Percentiles rank a stretch among this genome's conserved stretches.
phyloP scores from a whole-genome alignment of 305 asterid genomes.

The Caryopteris hybrid region DNA sequence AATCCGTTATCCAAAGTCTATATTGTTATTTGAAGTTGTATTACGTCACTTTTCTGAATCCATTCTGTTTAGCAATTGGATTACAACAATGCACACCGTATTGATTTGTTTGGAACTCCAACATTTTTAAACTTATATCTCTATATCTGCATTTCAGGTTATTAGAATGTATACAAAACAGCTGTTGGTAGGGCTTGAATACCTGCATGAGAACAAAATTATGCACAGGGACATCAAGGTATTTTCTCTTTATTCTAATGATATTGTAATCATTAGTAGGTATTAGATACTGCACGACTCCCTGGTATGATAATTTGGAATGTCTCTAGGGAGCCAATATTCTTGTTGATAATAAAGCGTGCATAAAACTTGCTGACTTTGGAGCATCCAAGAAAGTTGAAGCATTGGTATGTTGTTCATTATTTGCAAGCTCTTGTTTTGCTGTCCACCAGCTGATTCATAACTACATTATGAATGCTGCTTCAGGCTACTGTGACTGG shows the following conservation, averaged over 20 bases:
- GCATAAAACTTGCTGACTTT: slow-evolving; percentile 95
- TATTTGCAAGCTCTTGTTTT: neutral
- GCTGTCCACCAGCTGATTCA: slow-evolving; percentile 8
- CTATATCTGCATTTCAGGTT: slow-evolving; percentile 51
- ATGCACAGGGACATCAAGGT: slow-evolving; percentile 99
- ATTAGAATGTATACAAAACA: slow-evolving; percentile 90
- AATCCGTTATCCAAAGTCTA: neutral
- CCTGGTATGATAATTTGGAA: slow-evolving; percentile 7
- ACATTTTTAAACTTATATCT: neutral
- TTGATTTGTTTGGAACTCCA: neutral
- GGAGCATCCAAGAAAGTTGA: slow-evolving; percentile 98
- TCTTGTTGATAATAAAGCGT: slow-evolving; percentile 88
- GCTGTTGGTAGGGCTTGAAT: slow-evolving; percentile 73
- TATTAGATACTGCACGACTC: neutral
- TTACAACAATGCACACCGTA: neutral
- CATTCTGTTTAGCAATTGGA: slow-evolving; percentile 1
- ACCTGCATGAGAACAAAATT: slow-evolving; percentile 80
- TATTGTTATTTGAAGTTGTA: neutral
- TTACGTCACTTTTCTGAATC: neutral
- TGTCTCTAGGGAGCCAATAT: slow-evolving; percentile 82
- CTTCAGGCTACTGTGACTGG: slow-evolving; percentile 88
- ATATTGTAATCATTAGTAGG: neutral
- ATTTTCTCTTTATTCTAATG: slow-evolving; percentile 9
- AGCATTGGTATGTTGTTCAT: slow-evolving; percentile 58
- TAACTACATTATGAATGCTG: slow-evolving; percentile 18